Evolutionary conservation across 2,329 filamentous ascomycete genomes (phyloP).

Genomic region (Onygena corvina): DNA sequence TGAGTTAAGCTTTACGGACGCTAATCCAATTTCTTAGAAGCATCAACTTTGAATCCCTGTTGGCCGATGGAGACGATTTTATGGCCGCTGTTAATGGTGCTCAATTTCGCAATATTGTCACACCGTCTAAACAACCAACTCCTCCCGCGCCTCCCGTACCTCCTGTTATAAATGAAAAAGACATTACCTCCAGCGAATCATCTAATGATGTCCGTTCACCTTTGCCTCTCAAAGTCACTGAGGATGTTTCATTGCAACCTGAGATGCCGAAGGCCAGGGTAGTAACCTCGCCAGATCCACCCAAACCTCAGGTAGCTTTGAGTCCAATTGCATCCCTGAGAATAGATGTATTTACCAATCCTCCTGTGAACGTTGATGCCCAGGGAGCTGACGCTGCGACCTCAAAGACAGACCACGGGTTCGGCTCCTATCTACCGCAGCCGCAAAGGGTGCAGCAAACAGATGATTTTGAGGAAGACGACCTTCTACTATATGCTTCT

Average conservation of each 20-base stretch:
- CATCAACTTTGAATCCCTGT: slow-evolving; percentile 12
- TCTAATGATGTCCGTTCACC: neutral
- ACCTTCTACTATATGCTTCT: neutral
- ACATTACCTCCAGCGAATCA: neutral
- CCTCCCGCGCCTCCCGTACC: neutral
- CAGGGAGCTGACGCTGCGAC: slow-evolving; percentile 10
- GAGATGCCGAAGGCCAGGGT: neutral
- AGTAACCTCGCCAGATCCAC: neutral
- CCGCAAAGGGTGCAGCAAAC: slow-evolving; percentile 7
- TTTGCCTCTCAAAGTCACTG: neutral
- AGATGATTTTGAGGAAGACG: slow-evolving; percentile 1
- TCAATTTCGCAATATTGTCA: neutral
- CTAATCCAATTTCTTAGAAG: slow-evolving; percentile 11
- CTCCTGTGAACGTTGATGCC: slow-evolving; percentile 8
- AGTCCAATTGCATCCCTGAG: neutral
- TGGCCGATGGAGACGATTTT: slow-evolving; percentile 15
- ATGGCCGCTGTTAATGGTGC: slow-evolving; percentile 14
- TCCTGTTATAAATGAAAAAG: neutral
- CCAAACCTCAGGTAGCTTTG: neutral
- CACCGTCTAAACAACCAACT: neutral
- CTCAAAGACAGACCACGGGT: slow-evolving; percentile 14
- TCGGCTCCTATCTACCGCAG: slow-evolving; percentile 18
- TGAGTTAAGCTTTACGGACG: neutral
- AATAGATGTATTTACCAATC: slow-evolving; percentile 15
- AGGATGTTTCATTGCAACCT: neutral